These are phyloP conservation scores for Tricholoma sp. DNA, from an alignment of 768 basidiomycete genomes.

Conservation along the genomic window DNA sequence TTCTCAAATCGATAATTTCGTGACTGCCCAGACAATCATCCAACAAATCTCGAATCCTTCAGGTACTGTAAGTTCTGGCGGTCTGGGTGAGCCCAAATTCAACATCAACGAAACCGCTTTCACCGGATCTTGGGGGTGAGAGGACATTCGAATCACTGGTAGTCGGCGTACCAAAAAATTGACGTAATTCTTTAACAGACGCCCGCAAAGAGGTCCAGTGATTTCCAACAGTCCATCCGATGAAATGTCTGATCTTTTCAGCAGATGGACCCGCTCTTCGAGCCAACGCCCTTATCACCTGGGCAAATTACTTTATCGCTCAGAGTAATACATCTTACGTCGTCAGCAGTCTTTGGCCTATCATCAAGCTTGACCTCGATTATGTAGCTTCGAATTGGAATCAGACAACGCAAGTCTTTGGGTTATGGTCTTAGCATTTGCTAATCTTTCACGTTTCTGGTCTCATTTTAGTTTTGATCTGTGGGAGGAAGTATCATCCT, in stretches of 20 bases:
- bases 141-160: neutral
- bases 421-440: neutral
- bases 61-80: constrained; percentile 53
- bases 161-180: neutral
- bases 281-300: constrained; percentile 60
- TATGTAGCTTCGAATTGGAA: constrained; percentile 72
- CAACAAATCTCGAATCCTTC: constrained; percentile 68
- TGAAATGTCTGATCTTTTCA: neutral
- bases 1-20: constrained; percentile 48
- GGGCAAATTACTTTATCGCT: constrained; percentile 55
- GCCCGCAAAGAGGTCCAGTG: constrained; percentile 53
- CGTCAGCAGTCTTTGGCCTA: constrained; percentile 56
- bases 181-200: constrained; percentile 17
- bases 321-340: constrained; percentile 44
- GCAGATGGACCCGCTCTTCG: constrained; percentile 72
- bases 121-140: constrained; percentile 42
- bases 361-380: constrained; percentile 70
- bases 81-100: constrained; percentile 73
- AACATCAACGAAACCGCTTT: constrained; percentile 62
- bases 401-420: constrained; percentile 36
- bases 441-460: constrained; percentile 16
- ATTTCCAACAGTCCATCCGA: neutral
- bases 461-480: constrained; percentile 54
- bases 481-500: constrained; percentile 70
- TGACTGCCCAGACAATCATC: constrained; percentile 42